Evolutionary conservation across 2,329 filamentous ascomycete species (phyloP), one percentile per base, ranked within the genome.

Genomic region (Colletotrichum limetticola): DNA sequence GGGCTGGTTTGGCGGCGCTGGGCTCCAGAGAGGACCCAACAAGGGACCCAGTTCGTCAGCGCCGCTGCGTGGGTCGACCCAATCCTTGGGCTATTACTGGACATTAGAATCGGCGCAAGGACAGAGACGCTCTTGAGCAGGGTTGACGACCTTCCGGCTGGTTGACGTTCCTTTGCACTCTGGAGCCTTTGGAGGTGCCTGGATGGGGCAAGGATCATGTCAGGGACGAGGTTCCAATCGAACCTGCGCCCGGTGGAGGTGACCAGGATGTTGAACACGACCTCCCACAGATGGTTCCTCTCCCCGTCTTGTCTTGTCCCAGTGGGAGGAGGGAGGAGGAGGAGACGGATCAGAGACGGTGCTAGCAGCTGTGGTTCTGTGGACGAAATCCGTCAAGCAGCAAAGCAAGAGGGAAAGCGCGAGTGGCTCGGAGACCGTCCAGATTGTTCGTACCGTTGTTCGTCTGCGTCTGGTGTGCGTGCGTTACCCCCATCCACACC

Each of bases 11-110:
- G 26, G 59, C 59, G 11, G 26, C 24, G 42, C 42, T n/a, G 42
- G 37, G 26, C 42, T n/a, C 42, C 42, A 61, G 24, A 46, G 37
- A 12, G 37, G 49, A n/a, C 42, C 62, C 70, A 59, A 26, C 35
- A 7, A 26, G 14, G 22, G 57, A 35, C 66, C 70, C 66, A 60
- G 46, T 70, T 69, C 59, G 66, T 69, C 70, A 65, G 70, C 55
- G 66, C 35, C 66, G 49, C 56, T 35, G 53, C 60, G 66, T 72
- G 70, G 66, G 66, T 65, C 66, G 56, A 52, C 42, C 60, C 66
- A 72, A 72, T 61, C 66, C 70, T 72, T 61, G 70, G 49, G 56
- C 58, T 70, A 69, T 65, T 72, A 72, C 66, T 66, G 70, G 60
- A 37, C 55, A 65, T 70, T 65, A 61, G 70, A 70, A 56, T 42